These are phyloP conservation scores for Dioscorea zingiberensis DNA, from an alignment of 106 monocot genomes.

Conservation along the genomic window DNA sequence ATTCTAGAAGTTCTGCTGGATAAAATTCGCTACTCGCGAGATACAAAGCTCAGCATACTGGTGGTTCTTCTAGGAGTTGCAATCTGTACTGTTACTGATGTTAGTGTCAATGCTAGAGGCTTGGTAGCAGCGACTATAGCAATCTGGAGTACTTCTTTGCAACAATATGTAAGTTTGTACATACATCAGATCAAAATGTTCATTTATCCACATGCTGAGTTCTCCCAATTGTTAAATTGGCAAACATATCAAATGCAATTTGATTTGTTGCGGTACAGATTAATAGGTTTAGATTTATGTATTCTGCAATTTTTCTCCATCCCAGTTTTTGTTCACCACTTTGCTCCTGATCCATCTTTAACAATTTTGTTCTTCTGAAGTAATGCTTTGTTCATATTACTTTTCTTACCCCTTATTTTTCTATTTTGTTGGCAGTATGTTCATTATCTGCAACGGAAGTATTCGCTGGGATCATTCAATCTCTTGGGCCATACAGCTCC, in stretches of 20 bases:
- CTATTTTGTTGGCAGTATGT: conserved; percentile 44
- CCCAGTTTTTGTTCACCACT: too few relatives aligned
- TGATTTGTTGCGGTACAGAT: neutral
- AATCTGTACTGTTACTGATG: conserved; percentile 66
- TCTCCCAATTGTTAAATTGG: too few relatives aligned
- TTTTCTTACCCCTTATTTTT: neutral
- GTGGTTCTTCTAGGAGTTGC: conserved; percentile 65
- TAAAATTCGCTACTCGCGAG: conserved; percentile 59
- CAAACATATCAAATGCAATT: too few relatives aligned
- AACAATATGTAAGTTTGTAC: conserved; percentile 56
- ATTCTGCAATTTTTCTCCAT: too few relatives aligned
- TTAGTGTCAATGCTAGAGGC: conserved; percentile 59
- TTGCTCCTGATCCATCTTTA: neutral
- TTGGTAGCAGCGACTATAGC: conserved; percentile 50
- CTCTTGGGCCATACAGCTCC: conserved; percentile 67
- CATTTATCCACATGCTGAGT: neutral
- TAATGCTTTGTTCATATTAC: neutral
- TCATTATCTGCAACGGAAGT: conserved; percentile 59
- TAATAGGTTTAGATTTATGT: too few relatives aligned
- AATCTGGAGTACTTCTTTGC: conserved; percentile 70
- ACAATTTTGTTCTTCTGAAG: neutral
- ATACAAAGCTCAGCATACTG: conserved; percentile 66
- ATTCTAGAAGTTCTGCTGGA: conserved; percentile 66
- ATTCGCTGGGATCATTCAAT: conserved; percentile 69
- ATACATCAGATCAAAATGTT: neutral